phyloP scores from a whole-genome alignment of 805 yeast species.

The Jamesozyma spencerorum region DNA sequence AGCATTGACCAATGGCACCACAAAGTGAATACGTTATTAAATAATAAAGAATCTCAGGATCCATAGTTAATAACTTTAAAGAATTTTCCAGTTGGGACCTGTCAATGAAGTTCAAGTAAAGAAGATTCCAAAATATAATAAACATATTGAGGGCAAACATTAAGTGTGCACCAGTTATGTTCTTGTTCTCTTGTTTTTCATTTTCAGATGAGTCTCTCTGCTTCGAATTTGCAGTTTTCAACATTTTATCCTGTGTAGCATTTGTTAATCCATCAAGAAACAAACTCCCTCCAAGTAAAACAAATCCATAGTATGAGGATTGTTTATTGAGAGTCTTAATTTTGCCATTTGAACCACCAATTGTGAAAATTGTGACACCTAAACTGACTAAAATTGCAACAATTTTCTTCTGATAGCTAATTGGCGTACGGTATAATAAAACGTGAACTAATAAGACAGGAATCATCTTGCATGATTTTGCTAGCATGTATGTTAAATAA shows the following conservation, averaged over 20 bases:
- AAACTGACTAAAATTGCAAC: constrained; percentile 72
- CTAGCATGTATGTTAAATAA: constrained; percentile 72
- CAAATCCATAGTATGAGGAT: constrained; percentile 43
- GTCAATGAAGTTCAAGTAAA: constrained; percentile 34
- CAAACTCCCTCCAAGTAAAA: constrained; percentile 50
- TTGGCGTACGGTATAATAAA: constrained; percentile 55
- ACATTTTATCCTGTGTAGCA: constrained; percentile 83
- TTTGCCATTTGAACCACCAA: constrained; percentile 35
- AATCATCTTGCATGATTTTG: constrained; percentile 86
- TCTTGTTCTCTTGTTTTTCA: constrained; percentile 7
- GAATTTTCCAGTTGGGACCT: constrained; percentile 28
- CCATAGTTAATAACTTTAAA: constrained; percentile 28
- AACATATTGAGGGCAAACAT: constrained; percentile 62
- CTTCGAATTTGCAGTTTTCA: constrained; percentile 32
- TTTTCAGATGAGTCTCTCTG: constrained; percentile 1
- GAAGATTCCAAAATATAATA: constrained; percentile 38
- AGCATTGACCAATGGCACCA: constrained; percentile 92
- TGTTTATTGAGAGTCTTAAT: constrained; percentile 30
- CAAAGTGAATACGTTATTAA: constrained; percentile 58
- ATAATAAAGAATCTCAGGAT: constrained; percentile 48
- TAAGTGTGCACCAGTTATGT: constrained; percentile 73
- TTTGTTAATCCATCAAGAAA: constrained; percentile 87
- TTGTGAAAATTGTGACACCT: constrained; percentile 77
- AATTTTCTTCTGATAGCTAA: constrained; percentile 65
- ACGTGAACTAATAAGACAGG: constrained; percentile 89